Conservation (phyloP, 2,329 filamentous ascomycete species). For the Cladobotryum protrusum region DNA sequence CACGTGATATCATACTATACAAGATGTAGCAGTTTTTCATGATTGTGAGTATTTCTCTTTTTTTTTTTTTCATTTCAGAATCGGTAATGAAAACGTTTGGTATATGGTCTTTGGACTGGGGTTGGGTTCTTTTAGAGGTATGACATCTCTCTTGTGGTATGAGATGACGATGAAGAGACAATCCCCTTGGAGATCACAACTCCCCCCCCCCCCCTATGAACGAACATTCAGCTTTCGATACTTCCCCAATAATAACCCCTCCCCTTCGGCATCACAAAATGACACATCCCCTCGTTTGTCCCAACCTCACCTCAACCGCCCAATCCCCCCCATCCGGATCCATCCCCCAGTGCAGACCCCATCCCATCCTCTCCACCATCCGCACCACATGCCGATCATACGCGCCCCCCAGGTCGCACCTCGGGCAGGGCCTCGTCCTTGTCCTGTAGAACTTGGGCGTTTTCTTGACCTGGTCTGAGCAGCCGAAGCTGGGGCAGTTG, state of each 20-base stretch:
- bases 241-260: neutral
- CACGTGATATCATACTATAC: slow-evolving; percentile 18
- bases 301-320: slow-evolving; percentile 29
- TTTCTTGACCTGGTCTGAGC: slow-evolving; percentile 22
- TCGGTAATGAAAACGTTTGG: neutral
- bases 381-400: slow-evolving; percentile 45
- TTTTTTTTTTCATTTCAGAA: neutral
- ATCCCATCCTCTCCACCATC: slow-evolving; percentile 38
- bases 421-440: slow-evolving; percentile 33
- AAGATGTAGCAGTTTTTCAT: neutral
- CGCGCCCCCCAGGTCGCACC: slow-evolving; percentile 30
- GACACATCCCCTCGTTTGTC: slow-evolving; percentile 20
- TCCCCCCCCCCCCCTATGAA: neutral
- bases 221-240: neutral
- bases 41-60: too few species aligned
- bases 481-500: slow-evolving; percentile 38
- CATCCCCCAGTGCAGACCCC: slow-evolving; percentile 41
- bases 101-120: too few species aligned
- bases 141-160: too few species aligned
- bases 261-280: slow-evolving; percentile 21
- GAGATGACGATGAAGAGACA: too few species aligned
- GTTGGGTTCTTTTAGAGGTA: neutral
- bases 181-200: neutral
- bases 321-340: slow-evolving; percentile 36
- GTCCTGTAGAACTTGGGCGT: slow-evolving; percentile 31